Percentiles rank a stretch among this genome's conserved stretches.
phyloP scores from a whole-genome alignment of 225 moss, liverwort and hornwort species.

The Rhytidiadelphus loreus region DNA sequence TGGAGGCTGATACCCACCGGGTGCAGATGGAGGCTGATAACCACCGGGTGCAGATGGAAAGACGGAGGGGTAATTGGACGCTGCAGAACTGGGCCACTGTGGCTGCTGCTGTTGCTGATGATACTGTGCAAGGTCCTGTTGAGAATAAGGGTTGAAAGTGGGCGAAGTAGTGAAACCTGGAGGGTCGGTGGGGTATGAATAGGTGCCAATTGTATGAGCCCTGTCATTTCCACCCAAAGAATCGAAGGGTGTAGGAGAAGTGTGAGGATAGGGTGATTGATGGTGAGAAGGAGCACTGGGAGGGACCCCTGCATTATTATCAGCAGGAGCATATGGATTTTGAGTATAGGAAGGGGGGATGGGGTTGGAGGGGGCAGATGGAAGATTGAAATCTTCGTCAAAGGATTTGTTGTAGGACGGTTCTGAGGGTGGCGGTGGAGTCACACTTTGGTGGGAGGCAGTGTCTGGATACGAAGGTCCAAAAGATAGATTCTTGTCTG shows the following conservation, averaged over 20 bases:
- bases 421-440: constrained; percentile 29
- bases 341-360: constrained; percentile 52
- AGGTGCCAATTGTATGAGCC: constrained; percentile 15
- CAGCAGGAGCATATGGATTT: constrained; percentile 26
- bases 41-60: constrained; percentile 17
- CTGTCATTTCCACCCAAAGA: constrained; percentile 22
- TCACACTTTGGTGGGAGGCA: constrained; percentile 19
- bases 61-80: constrained; percentile 23
- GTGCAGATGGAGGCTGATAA: constrained; percentile 14
- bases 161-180: constrained; percentile 28
- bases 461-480: constrained; percentile 21
- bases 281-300: constrained; percentile 44
- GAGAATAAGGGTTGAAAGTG: constrained; percentile 33
- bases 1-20: constrained; percentile 16
- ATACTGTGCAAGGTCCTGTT: constrained; percentile 31
- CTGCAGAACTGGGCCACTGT: constrained; percentile 28
- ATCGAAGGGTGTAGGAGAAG: constrained; percentile 21
- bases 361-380: constrained; percentile 79
- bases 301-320: constrained; percentile 22
- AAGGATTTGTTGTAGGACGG: constrained; percentile 31
- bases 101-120: constrained; percentile 31
- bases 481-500: constrained; percentile 9
- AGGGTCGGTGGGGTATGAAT: constrained; percentile 40
- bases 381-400: constrained; percentile 58
- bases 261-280: constrained; percentile 15